Conservation (phyloP, 2,329 filamentous ascomycete genomes). For the Metarhizium guizhouense region DNA sequence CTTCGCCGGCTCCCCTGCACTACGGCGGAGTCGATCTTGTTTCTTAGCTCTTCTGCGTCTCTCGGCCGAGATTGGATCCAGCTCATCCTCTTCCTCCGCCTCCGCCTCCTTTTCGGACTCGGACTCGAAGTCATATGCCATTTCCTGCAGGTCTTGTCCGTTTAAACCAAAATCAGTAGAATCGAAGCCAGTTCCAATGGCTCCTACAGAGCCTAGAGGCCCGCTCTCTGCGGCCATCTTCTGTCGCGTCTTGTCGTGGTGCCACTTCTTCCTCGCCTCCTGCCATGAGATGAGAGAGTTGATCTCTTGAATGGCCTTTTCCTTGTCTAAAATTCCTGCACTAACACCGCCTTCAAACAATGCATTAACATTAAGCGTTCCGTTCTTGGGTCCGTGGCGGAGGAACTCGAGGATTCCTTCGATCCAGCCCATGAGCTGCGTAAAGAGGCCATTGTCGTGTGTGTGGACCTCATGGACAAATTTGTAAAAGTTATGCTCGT, state of each 20-base stretch:
- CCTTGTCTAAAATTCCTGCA: slow-evolving; percentile 58
- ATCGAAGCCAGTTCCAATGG: slow-evolving; percentile 55
- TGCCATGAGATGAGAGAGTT: slow-evolving; percentile 87
- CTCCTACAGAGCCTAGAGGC: slow-evolving; percentile 36
- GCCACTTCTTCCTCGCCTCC: slow-evolving; percentile 93
- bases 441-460: slow-evolving; percentile 94
- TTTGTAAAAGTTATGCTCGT: slow-evolving; percentile 97
- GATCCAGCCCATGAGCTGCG: slow-evolving; percentile 93
- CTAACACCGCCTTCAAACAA: slow-evolving; percentile 75
- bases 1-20: slow-evolving; percentile 77
- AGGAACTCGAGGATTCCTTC: slow-evolving; percentile 93
- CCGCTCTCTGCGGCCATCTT: slow-evolving; percentile 88
- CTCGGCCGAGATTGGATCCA: slow-evolving; percentile 84
- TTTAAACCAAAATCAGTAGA: slow-evolving; percentile 86
- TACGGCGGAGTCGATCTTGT: slow-evolving; percentile 71
- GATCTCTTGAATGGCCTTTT: slow-evolving; percentile 69
- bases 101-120: slow-evolving; percentile 61
- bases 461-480: slow-evolving; percentile 97
- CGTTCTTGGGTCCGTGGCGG: slow-evolving; percentile 73
- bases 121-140: slow-evolving; percentile 66
- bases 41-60: slow-evolving; percentile 65
- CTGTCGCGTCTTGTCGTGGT: slow-evolving; percentile 92
- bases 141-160: slow-evolving; percentile 76
- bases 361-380: slow-evolving; percentile 88
- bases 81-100: slow-evolving; percentile 66